Evolutionary conservation across 2,329 filamentous ascomycete genomes (phyloP).

Genomic region (Aspergillus puulaauensis): DNA sequence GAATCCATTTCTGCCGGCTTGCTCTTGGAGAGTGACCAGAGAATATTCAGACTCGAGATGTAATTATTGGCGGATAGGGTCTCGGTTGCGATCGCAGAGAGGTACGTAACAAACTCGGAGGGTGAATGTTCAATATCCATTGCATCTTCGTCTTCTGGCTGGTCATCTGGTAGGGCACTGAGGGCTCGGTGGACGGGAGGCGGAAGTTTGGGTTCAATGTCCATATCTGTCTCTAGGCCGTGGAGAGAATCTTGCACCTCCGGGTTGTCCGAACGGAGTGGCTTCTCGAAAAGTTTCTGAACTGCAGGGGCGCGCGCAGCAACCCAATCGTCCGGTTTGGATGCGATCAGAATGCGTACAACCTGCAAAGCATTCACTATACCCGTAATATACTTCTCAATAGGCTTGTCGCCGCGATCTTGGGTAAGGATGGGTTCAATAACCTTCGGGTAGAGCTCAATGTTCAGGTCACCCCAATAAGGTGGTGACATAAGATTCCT

Average conservation of each 20-base stretch:
- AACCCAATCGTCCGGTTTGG: constrained; percentile 89
- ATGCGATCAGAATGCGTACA: constrained; percentile 82
- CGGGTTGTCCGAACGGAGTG: constrained; percentile 80
- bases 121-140: constrained; percentile 72
- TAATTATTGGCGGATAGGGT: constrained; percentile 78
- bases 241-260: constrained; percentile 94
- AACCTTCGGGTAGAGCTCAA: constrained; percentile 87
- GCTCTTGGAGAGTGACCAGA: constrained; percentile 86
- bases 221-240: constrained; percentile 66
- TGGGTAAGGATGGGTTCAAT: constrained; percentile 81
- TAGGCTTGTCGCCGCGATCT: constrained; percentile 79
- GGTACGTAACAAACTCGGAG: constrained; percentile 81
- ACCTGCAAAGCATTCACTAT: constrained; percentile 95
- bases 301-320: constrained; percentile 72
- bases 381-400: constrained; percentile 79
- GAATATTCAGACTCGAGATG: constrained; percentile 83
- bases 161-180: constrained; percentile 81
- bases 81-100: constrained; percentile 85
- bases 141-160: constrained; percentile 78
- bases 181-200: constrained; percentile 80
- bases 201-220: constrained; percentile 68
- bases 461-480: constrained; percentile 88
- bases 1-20: constrained; percentile 85
- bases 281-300: constrained; percentile 87
- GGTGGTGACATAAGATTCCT: constrained; percentile 80